Evolutionary conservation across 2,329 filamentous ascomycete genomes (phyloP).

Genomic region (Diplodia sapinea): DNA sequence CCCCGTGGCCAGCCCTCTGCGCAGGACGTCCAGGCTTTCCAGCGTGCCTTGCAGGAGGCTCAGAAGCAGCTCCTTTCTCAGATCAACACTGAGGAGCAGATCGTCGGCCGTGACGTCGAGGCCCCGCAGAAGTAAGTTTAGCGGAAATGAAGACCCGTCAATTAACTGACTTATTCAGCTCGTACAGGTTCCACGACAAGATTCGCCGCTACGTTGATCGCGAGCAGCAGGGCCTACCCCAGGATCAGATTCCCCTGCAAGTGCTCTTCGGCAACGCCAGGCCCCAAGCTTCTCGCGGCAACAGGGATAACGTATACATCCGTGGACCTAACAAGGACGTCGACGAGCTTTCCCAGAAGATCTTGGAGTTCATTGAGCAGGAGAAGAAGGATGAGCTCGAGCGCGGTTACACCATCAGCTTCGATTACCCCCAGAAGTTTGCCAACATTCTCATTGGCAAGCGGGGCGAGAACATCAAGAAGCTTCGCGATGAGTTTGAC

Average conservation of each 20-base stretch:
- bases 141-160: constrained; percentile 31
- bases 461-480: constrained; percentile 71
- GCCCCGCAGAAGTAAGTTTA: constrained; percentile 56
- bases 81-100: constrained; percentile 61
- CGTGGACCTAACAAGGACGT: constrained; percentile 78
- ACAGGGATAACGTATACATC: constrained; percentile 65
- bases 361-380: constrained; percentile 79
- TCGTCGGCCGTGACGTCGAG: constrained; percentile 60
- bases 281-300: constrained; percentile 58
- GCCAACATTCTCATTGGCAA: constrained; percentile 81
- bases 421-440: constrained; percentile 94
- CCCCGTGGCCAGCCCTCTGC: constrained; percentile 62
- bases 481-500: constrained; percentile 71
- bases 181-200: constrained; percentile 63
- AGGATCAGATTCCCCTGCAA: constrained; percentile 62
- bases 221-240: constrained; percentile 58
- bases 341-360: constrained; percentile 72
- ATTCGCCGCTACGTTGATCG: constrained; percentile 64
- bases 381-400: constrained; percentile 94
- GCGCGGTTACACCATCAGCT: constrained; percentile 81
- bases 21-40: constrained; percentile 62
- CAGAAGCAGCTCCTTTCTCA: constrained; percentile 61
- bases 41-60: constrained; percentile 63
- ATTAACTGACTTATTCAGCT: constrained; percentile 35
- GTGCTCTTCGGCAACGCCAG: constrained; percentile 56